Base-by-base conservation (phyloP, 306 rosid species). In the Lagenaria siceraria region DNA sequence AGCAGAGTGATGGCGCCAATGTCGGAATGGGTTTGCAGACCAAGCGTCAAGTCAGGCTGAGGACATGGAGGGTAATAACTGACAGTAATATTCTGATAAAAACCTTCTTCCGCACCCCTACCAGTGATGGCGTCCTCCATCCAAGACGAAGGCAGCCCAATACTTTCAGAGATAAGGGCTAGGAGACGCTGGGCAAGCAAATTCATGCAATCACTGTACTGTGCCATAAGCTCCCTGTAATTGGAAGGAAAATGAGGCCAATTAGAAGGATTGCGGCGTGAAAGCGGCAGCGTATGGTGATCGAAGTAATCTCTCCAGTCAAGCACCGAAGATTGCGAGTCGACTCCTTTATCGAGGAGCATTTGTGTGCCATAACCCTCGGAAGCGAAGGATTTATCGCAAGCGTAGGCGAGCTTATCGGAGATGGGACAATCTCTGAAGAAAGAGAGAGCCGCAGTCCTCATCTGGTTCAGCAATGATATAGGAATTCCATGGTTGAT, bases 241-340 rank as follows among this genome's bases (percentile, higher is more conserved):
- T 80, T 81, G 4, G 86, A 25, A 1, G 93, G 89, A 53, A 82
- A 91, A 10, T 86, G 51, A 4, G 98, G 97, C 97, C 98, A 95
- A 3, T 81, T 78, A 68, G 77, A 60, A 56, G 96, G 90, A 83
- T 94, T 72, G 21, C 97, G 93, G 31, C 98, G 97, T 43, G 89
- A 84, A 52, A 92, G 86, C 4, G 97, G 98, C 5, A 90, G 77
- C 1, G 97, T 90, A 79, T 95, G 97, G 85, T 95, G 97, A 51
- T 95, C 93, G 76, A 95, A 92, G 84, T 92, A 95, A 77, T 95
- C 97, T 73, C 97, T 87, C 98, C 98, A 95, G 74, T 95, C 98
- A 49, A 95, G 63, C 27, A 58, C 88, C 24, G 61, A 62, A 12
- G 75, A 48, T 9, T n/a, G 56, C 7, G 75, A 33, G 2, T 33